These are phyloP conservation scores for Nakazawaea siamensis DNA, from an alignment of 805 yeast species.

Conservation along the genomic window DNA sequence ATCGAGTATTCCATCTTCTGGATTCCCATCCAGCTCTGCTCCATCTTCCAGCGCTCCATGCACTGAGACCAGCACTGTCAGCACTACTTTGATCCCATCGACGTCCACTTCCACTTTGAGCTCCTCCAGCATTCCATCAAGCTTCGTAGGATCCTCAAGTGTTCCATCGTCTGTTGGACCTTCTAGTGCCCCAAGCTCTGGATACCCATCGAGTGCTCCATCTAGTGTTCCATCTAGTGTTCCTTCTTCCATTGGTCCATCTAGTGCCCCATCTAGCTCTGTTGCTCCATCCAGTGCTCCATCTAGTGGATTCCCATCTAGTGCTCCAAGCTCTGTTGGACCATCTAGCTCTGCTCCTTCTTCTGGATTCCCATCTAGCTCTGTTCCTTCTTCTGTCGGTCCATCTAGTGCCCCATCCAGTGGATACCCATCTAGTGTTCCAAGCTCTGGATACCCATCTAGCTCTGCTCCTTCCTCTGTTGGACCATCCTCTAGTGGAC, in stretches of 20 bases:
- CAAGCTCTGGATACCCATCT: background rate
- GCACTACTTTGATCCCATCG: background rate
- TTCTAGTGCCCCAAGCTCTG: too few relatives aligned
- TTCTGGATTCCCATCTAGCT: background rate
- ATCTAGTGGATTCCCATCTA: conserved; percentile 6
- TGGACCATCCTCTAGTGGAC: background rate
- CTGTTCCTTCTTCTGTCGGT: background rate
- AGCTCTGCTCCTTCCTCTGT: background rate
- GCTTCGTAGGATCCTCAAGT: background rate
- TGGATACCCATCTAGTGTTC: too few relatives aligned
- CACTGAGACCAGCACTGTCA: background rate
- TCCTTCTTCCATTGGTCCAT: background rate
- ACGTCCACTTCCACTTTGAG: background rate
- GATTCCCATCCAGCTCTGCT: too few relatives aligned
- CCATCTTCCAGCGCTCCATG: background rate
- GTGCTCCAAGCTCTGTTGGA: background rate
- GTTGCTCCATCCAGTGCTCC: conserved; percentile 9
- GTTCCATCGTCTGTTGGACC: background rate
- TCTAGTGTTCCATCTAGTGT: background rate
- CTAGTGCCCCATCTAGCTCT: conserved; percentile 10
- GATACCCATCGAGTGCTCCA: background rate
- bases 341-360: conserved; percentile 3
- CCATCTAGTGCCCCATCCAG: background rate
- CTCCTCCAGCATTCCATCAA: background rate
- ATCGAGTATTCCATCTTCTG: background rate